Percentiles rank a stretch among this genome's conserved stretches.
Evolutionary conservation across 192 early-diverging fungal genomes (phyloP).

Genomic region (Mortierella alpina): DNA sequence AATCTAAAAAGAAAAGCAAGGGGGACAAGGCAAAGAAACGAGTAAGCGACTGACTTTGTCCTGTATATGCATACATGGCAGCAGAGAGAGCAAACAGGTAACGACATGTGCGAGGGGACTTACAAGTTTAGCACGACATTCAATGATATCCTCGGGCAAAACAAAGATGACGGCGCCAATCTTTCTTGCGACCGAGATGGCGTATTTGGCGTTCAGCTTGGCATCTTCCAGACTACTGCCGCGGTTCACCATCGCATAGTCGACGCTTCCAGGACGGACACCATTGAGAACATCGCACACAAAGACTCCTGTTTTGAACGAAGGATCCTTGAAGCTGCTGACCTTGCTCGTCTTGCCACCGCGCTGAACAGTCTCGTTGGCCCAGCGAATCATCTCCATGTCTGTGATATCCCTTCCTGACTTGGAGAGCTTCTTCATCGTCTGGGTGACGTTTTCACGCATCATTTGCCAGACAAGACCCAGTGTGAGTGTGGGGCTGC

Average conservation of each 20-base stretch:
- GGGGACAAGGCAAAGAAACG: background rate
- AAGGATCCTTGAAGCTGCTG: constrained; percentile 86
- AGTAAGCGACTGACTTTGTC: background rate
- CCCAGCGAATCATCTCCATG: constrained; percentile 94
- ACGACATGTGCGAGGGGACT: constrained; percentile 3
- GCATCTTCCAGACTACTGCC: constrained; percentile 84
- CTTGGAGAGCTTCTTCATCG: constrained; percentile 86
- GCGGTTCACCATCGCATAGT: constrained; percentile 83
- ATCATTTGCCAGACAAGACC: constrained; percentile 99
- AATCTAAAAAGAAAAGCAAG: constrained; percentile 66
- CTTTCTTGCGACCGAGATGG: constrained; percentile 98
- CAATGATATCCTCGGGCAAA: constrained; percentile 98
- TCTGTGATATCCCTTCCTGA: constrained; percentile 90
- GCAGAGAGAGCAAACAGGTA: background rate
- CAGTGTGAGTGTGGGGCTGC: constrained; percentile 88
- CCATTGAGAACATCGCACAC: constrained; percentile 94
- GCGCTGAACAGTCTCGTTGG: constrained; percentile 81
- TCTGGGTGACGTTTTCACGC: constrained; percentile 96
- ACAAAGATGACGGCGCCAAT: constrained; percentile 99
- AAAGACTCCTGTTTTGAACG: constrained; percentile 83
- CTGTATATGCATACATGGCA: constrained; percentile 1
- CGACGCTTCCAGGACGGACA: constrained; percentile 91
- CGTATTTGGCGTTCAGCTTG: constrained; percentile 94
- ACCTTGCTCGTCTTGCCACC: constrained; percentile 78
- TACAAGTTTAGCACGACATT: constrained; percentile 97